These are phyloP conservation scores for Mortierella sp. DNA, from an alignment of 371 early-diverging fungal species.

Conservation along the genomic window DNA sequence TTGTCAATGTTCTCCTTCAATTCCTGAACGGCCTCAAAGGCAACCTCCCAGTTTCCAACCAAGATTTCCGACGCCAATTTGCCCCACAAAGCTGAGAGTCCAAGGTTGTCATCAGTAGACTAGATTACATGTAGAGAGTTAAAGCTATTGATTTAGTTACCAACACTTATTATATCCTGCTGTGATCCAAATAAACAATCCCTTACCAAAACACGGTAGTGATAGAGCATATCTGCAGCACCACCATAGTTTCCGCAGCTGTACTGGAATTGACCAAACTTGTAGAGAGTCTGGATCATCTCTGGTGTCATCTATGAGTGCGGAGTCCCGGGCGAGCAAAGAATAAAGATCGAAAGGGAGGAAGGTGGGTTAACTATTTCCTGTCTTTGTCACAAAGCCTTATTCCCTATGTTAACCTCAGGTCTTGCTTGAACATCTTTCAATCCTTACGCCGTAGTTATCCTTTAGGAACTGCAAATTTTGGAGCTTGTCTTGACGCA, in stretches of 20 bases:
- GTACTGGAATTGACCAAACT: conserved; percentile 91
- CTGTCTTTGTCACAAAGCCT: conserved; percentile 3
- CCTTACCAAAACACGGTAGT: conserved; percentile 88
- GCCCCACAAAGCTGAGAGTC: conserved; percentile 93
- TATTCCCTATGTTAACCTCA: not conserved
- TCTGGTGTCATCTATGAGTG: conserved; percentile 81
- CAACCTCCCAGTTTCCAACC: conserved; percentile 92
- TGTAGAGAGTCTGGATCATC: conserved; percentile 86
- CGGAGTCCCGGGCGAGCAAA: not conserved
- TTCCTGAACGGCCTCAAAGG: conserved; percentile 88
- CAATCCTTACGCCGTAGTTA: conserved; percentile 75
- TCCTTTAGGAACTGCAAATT: conserved; percentile 88
- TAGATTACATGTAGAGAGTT: conserved; percentile 24
- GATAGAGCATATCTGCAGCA: conserved; percentile 93
- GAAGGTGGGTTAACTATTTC: too few species aligned
- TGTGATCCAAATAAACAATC: not conserved
- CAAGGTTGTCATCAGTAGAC: conserved; percentile 87
- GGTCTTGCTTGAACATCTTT: not conserved
- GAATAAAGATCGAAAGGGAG: too few species aligned
- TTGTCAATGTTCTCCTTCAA: conserved; percentile 90
- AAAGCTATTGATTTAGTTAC: not conserved
- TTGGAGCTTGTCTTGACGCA: conserved; percentile 93
- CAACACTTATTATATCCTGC: not conserved
- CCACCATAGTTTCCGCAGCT: conserved; percentile 92
- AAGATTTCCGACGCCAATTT: conserved; percentile 96